Evolutionary conservation across 2,329 filamentous ascomycete species (phyloP).

Genomic region (Pochonia chlamydosporia): DNA sequence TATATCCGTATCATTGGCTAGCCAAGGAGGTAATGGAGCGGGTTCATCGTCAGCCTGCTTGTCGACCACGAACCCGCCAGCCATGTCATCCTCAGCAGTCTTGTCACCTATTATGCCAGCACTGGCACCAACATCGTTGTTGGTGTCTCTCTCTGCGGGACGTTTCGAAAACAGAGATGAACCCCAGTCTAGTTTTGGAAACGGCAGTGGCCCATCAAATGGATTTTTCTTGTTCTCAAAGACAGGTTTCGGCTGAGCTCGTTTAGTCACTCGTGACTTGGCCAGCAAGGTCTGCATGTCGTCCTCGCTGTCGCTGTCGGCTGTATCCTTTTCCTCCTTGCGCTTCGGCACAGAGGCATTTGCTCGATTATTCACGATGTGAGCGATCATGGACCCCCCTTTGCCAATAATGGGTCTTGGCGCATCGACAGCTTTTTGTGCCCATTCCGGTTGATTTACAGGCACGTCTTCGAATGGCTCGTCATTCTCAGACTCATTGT

Average conservation of each 20-base stretch:
- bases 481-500: slow-evolving; percentile 31
- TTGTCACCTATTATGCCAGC: slow-evolving; percentile 17
- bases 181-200: slow-evolving; percentile 75
- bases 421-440: slow-evolving; percentile 44
- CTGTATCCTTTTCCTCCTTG: slow-evolving; percentile 13
- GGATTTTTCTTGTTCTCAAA: slow-evolving; percentile 53
- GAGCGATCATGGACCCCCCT: slow-evolving; percentile 60
- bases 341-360: slow-evolving; percentile 51
- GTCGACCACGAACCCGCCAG: slow-evolving; percentile 61
- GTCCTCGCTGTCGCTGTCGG: slow-evolving; percentile 68
- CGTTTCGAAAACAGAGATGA: slow-evolving; percentile 51
- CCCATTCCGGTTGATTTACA: slow-evolving; percentile 43
- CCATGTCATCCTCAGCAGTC: slow-evolving; percentile 41
- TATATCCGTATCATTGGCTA: slow-evolving; percentile 60
- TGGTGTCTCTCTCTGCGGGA: slow-evolving; percentile 16
- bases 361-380: slow-evolving; percentile 68
- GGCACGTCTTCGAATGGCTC: slow-evolving; percentile 45
- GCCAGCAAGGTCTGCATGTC: slow-evolving; percentile 73
- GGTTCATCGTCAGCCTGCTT: slow-evolving; percentile 34
- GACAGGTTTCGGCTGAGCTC: slow-evolving; percentile 30
- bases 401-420: slow-evolving; percentile 45
- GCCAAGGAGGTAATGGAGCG: slow-evolving; percentile 71
- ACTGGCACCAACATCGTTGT: slow-evolving; percentile 14
- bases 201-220: slow-evolving; percentile 79
- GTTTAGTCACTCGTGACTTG: slow-evolving; percentile 59